Conservation (phyloP, 2,329 filamentous ascomycete genomes). For the Xylaria multiplex region DNA sequence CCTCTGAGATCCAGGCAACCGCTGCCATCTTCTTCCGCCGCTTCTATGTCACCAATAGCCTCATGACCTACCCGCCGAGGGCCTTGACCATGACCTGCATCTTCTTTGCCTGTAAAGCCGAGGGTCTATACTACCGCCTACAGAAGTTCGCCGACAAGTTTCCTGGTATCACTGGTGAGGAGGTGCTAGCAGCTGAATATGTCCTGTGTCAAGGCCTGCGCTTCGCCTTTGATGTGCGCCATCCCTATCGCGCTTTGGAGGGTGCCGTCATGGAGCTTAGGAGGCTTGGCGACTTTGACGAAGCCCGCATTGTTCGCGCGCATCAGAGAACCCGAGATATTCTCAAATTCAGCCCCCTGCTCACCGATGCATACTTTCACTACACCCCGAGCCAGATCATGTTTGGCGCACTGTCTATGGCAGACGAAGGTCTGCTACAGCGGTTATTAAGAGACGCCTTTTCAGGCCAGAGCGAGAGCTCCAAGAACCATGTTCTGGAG, state of each 20-base stretch:
- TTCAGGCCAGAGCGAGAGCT: slow-evolving; percentile 42
- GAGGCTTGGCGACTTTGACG: slow-evolving; percentile 71
- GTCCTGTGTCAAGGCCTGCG: slow-evolving; percentile 89
- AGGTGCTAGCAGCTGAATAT: slow-evolving; percentile 91
- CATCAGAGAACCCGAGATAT: slow-evolving; percentile 78
- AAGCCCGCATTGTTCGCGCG: slow-evolving; percentile 64
- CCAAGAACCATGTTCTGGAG: slow-evolving; percentile 59
- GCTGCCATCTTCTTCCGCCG: slow-evolving; percentile 90
- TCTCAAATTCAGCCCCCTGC: slow-evolving; percentile 80
- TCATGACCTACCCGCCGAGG: slow-evolving; percentile 95
- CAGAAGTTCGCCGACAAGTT: slow-evolving; percentile 75
- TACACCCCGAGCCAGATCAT: slow-evolving; percentile 95
- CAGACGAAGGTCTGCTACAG: slow-evolving; percentile 72
- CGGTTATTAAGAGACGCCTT: slow-evolving; percentile 57
- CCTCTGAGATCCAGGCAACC: slow-evolving; percentile 71
- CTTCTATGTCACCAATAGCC: slow-evolving; percentile 94
- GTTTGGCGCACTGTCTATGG: slow-evolving; percentile 81
- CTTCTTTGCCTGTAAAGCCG: slow-evolving; percentile 93
- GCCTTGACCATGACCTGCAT: slow-evolving; percentile 89
- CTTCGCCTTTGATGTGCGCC: slow-evolving; percentile 92
- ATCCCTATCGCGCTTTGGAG: slow-evolving; percentile 88
- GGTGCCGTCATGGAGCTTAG: slow-evolving; percentile 86
- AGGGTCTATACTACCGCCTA: slow-evolving; percentile 78
- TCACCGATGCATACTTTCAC: slow-evolving; percentile 97
- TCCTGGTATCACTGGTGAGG: slow-evolving; percentile 76